Evolutionary conservation across 208 protist species (phyloP), one percentile per base, ranked within the genome.

Genomic region (Tetramitus jugosus): DNA sequence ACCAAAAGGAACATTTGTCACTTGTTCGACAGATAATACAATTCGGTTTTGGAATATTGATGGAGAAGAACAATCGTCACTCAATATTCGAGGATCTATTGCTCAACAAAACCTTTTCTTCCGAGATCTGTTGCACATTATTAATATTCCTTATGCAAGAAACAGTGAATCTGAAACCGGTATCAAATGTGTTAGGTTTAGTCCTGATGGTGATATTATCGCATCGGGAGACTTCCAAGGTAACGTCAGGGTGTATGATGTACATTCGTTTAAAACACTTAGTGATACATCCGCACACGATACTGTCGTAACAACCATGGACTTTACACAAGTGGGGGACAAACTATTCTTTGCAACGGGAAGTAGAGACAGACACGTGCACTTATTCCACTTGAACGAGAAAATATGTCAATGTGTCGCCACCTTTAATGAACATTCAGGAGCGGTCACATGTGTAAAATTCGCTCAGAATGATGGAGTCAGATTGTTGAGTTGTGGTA

Each of bases 1-100:
- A 13, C 78, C 80, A 4, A 17, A 2, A 42, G 37, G 43, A 0
- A 81, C 78, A n/a, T 79, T 82, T 80, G 78, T 65, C 1, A 81
- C 78, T 31, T 81, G 78, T 33, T 75, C 78, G 17, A 33, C 78
- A 10, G 78, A 81, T 40, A 79, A 78, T 56, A 83, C 80, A 26
- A 75, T 83, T 20, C 65, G 79, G 37, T 69, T 83, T 17, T 83
- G 80, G 80, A 83, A 82, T 74, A n/a, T 75, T 2, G 68, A 75
- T 2, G 3, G 14, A 6, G 17, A 75, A 33, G 43, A 49, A 20
- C 13, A 43, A 42, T 4, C 10, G 1, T 17, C 23, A 13, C 33
- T 49, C 37, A n/a, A 49, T 13, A n/a, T 79, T 8, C 20, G 61
- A 35, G 8, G 7, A 37, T 75, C 69, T 3, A 29, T 79, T 53